phyloP scores from a whole-genome alignment of 176 grass and related monocot species.

The Oryza rufipogon region DNA sequence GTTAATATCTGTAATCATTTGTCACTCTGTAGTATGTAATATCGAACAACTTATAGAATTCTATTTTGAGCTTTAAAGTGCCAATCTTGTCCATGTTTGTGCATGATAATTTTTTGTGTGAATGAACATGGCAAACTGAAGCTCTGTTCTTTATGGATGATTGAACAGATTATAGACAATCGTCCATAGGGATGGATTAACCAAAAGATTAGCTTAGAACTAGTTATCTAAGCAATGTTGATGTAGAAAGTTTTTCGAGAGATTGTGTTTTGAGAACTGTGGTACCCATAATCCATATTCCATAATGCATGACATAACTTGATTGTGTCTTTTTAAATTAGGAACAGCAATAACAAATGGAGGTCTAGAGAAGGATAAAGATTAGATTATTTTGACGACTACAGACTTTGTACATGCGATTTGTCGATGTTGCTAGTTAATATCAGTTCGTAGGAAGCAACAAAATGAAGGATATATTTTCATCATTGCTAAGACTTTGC shows the following conservation, averaged over 20 bases:
- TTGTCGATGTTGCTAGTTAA: not conserved
- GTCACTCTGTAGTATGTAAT: not conserved
- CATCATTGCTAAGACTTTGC: not conserved
- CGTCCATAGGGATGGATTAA: no score
- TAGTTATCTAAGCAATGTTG: no score
- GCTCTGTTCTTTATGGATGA: no score
- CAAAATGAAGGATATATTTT: not conserved
- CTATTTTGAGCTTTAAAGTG: not conserved
- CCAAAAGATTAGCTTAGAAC: no score
- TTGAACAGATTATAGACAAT: no score
- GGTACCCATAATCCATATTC: no score
- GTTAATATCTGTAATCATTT: not conserved
- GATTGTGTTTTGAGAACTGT: no score
- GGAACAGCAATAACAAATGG: not conserved
- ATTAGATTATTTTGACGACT: not conserved
- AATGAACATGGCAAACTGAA: not conserved
- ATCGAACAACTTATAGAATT: no score
- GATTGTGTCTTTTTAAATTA: not conserved
- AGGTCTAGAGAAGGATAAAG: not conserved
- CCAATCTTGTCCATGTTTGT: not conserved
- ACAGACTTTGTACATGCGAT: not conserved
- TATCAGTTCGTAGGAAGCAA: not conserved
- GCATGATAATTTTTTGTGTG: not conserved
- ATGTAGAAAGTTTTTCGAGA: no score
- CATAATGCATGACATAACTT: not conserved